Base-by-base conservation (phyloP, 106 monocot species). In the Allium fistulosum region DNA sequence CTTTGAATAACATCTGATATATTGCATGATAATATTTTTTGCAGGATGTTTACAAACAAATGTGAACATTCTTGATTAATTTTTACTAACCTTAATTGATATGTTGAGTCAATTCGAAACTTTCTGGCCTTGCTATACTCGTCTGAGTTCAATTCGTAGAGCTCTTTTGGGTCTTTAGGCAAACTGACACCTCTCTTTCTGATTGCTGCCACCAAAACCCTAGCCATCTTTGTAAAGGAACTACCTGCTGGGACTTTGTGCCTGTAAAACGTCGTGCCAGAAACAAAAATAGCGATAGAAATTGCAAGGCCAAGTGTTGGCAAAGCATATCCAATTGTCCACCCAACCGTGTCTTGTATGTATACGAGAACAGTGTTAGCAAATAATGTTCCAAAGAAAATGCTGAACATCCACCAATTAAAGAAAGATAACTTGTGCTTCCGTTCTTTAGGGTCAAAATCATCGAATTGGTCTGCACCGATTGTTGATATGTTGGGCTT, bases 361-460 rank as follows among this genome's bases (percentile, higher is more conserved):
- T 88, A 88, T 16, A 88, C 80, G 8, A 88, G 64, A 10, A 88
- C 46, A 7, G 78, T 84, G 22, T 74, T 75, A 62, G 88, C 77
- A 49, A 84, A 87, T 27, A 87, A 72, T 10, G 83, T 83, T 51
- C 87, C 87, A 0, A 83, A 16, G 65, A 83, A 87, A 45, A 83
- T 63, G 64, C 75, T 75, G 72, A 80, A 80, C 80, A 87, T 81
- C 87, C 87, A 87, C 87, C 87, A 87, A 59, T 87, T 87, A 79
- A 83, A 85, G 75, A 87, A 83, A 37, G 87, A 78, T 48, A 80
- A 72, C 72, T 87, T 87, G 22, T 83, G 75, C 0, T 18, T 51
- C 55, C 75, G 59, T 61, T 87, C 87, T 27, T 68, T 70, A 0
- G 74, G 83, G 46, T 84, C 69, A 12, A 72, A 83, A 45, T 83